These are phyloP conservation scores for Lipomyces mesembrius DNA, from an alignment of 805 yeast genomes.

Conservation along the genomic window DNA sequence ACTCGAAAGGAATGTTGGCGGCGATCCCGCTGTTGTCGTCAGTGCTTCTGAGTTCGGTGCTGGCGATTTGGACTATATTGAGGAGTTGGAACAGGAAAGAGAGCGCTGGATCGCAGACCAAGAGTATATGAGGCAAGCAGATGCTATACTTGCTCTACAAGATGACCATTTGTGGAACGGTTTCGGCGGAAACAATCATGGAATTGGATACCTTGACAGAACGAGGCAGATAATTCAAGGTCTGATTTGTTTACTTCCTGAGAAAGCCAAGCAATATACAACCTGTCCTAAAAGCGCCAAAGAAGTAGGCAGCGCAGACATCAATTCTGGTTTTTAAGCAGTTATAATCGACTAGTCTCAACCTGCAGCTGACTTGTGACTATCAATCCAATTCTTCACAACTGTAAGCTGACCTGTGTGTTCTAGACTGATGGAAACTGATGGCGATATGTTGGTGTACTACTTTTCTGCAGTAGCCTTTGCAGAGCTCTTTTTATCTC, in stretches of 20 bases:
- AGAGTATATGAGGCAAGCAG: background rate
- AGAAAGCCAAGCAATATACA: conserved; percentile 15
- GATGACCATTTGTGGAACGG: background rate
- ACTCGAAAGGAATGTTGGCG: background rate
- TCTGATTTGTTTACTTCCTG: conserved; percentile 24
- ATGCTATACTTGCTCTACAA: background rate
- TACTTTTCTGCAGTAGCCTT: background rate
- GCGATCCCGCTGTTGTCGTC: conserved; percentile 4
- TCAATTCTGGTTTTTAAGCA: background rate
- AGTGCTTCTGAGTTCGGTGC: conserved; percentile 1
- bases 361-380: conserved; percentile 4
- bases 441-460: background rate
- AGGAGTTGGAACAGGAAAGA: background rate
- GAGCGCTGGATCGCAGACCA: background rate
- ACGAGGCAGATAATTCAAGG: conserved; percentile 21
- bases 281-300: conserved; percentile 14
- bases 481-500: background rate
- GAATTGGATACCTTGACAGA: background rate
- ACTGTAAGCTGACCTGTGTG: background rate
- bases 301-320: background rate
- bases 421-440: background rate
- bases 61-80: conserved; percentile 12
- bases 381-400: background rate
- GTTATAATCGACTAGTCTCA: background rate
- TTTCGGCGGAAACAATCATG: background rate